Base-by-base conservation (phyloP, 495 filamentous ascomycete genomes). In the Aspergillus haitiensis region DNA sequence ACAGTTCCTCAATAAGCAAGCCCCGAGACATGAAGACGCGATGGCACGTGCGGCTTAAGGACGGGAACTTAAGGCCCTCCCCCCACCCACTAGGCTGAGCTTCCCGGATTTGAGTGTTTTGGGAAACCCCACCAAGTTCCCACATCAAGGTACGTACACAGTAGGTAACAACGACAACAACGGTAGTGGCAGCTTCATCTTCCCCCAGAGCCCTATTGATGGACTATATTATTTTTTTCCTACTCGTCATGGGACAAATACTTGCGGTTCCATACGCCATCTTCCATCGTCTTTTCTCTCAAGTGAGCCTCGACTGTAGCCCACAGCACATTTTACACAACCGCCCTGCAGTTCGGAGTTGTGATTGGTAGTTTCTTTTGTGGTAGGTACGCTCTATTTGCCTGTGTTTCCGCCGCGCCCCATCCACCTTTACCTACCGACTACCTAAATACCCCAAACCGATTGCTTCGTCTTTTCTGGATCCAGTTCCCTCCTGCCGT, bases 361-460 rank as follows among this genome's bases (percentile, higher is more conserved):
- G 55, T 66, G 60, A 66, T 66, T 66, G 64, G 60, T 55, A 47
- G 55, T 52, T 61, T 50, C 34, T 39, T 27, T 21, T 54, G 53
- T 59, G 50, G 32, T 37, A 49, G 50, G 32, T 37, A 49, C 53
- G 34, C 21, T 63, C 54, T 45, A 56, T 64, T 56, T 60, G 61
- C 56, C 58, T 51, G 55, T 44, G 55, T 62, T 52, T 53, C 60
- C 58, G 35, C 55, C 44, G 35, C 48, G 31, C 39, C 46, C 37
- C 49, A 40, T 52, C 55, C 32, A 47, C 54, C 10, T 35, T 48
- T 37, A 37, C 39, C 53, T 47, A 10, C 51, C 40, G 21, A 27
- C 21, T 27, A 27, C 21, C 21, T 27, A 27, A 27, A 27, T 27
- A 27, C 21, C 21, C 21, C 21, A 27, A 27, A 3, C 15, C 52